Percentiles rank a stretch among this genome's conserved stretches.
Conservation (phyloP, 768 basidiomycete species). For the Amanita exitialis region DNA sequence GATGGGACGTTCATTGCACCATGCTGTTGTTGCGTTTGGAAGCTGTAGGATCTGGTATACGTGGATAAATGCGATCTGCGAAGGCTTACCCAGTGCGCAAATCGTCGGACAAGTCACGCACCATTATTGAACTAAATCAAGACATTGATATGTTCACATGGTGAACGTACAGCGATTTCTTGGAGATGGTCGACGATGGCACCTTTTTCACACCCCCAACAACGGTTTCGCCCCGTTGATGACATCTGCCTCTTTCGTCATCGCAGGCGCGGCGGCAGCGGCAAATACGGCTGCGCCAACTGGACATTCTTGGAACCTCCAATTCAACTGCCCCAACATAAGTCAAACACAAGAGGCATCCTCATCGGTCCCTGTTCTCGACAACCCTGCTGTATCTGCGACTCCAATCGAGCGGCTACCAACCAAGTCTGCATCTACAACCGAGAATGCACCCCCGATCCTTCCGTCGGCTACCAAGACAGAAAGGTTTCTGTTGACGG, state of each 20-base stretch:
- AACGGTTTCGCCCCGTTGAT: constrained; percentile 39
- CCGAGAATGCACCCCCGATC: constrained; percentile 38
- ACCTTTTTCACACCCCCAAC: constrained; percentile 65
- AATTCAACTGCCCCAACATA: constrained; percentile 4
- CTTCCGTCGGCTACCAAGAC: constrained; percentile 71
- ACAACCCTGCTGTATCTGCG: background rate
- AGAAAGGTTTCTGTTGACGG: constrained; percentile 84
- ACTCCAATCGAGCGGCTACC: background rate
- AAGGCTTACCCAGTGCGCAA: constrained; percentile 33
- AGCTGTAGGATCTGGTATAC: constrained; percentile 22
- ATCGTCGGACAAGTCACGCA: constrained; percentile 32
- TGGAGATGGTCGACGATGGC: constrained; percentile 80
- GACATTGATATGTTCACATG: background rate
- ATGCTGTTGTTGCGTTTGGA: constrained; percentile 29
- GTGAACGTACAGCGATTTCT: constrained; percentile 53
- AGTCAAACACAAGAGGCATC: background rate
- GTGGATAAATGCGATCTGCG: constrained; percentile 6
- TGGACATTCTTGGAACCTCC: background rate
- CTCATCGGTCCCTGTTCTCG: background rate
- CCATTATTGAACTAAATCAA: constrained; percentile 5
- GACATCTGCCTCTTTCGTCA: constrained; percentile 26
- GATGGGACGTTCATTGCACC: constrained; percentile 43
- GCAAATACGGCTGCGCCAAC: constrained; percentile 3
- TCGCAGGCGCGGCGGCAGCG: constrained; percentile 7
- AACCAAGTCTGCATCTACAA: constrained; percentile 8